Evolutionary conservation across 345 rosid genomes (phyloP), one percentile per base, ranked within the genome.

Genomic region (Citrus glauca): DNA sequence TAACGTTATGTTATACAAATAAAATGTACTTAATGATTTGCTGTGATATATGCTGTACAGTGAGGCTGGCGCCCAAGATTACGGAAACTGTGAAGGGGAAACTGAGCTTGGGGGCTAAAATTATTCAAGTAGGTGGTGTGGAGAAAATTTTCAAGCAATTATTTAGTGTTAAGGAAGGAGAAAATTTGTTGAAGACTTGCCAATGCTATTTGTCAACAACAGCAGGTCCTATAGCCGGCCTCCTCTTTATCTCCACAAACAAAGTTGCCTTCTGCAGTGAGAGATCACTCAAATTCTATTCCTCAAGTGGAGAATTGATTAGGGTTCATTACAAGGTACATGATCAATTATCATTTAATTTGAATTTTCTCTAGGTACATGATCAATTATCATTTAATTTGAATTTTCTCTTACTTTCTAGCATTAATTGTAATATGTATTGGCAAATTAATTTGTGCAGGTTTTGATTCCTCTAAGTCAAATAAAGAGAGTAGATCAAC

Each of bases 381-480:
- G 55, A n/a, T n/a, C 7, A 38, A 7, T 27, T 17, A 1, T 28
- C 30, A 24, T 53, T 22, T 22, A 11, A 4, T 7, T 14, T 19
- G 55, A 56, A 57, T 24, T 10, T 33, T 35, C 40, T 74, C 38
- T 62, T 9, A 27, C 37, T 25, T 4, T 68, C 7, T 13, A 9
- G 20, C 30, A n/a, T 68, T 45, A 45, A 13, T 45, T 24, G 30
- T n/a, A 38, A 38, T 17, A 53, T 2, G 48, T 9, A 68, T 22
- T 9, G 48, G 71, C 28, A 53, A 7, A 53, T 53, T 17, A 53
- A 53, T 45, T 5, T 56, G 17, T 80, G 81, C 82, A 82, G 92
- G 89, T 91, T 4, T 72, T 86, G 68, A 88, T 94, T 76, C 97
- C 97, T 1, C 76, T 88, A 13, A 78, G 68, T 55, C 89, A 89